Base-by-base conservation (phyloP, 768 basidiomycete genomes). In the Saitozyma sp. region DNA sequence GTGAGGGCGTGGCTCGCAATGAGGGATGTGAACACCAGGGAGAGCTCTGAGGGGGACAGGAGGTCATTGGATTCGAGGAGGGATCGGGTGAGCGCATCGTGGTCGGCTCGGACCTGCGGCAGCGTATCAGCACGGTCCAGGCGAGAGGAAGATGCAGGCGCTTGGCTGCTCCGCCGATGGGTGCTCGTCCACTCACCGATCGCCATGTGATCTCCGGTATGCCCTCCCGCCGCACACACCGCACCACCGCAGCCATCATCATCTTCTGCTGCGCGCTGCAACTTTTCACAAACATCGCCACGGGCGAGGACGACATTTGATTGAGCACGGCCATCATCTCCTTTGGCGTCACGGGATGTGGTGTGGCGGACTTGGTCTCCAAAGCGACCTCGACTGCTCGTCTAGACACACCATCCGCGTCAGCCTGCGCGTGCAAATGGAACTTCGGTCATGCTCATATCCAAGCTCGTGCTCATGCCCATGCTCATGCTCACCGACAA, bases 291-390 rank as follows among this genome's bases (percentile, higher is more conserved):
- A 88, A 96, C 13, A 87, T 87, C 5, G 91, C 89, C 0, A 88
- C 91, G 2, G 93, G 93, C 68, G 89, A 93, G 68, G 90, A 91
- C 72, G 94, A 92, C 88, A 95, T 89, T 46, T 85, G 85, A 68
- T 86, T 85, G 57, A 92, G 86, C 9, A 95, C 91, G 54, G 86
- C 85, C 69, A 84, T 85, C 68, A 95, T 87, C 59, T 95, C 90
- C 17, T 84, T 84, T 0, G 85, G 85, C 20, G 84, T 83, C 11
- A 89, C 91, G 0, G 86, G 77, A 82, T 64, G 75, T 5, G 69
- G 79, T 51, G 58, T 48, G 79, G 1, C 79, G 78, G 39, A 82
- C 62, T 85, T 84, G 20, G 64, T 50, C 43, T 76, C 74, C 38
- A 78, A 51, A 7, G 88, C 87, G 16, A 91, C 84, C 76, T 95